Conservation (phyloP, 2,329 filamentous ascomycete species). For the Xylariomycetidae sp. region DNA sequence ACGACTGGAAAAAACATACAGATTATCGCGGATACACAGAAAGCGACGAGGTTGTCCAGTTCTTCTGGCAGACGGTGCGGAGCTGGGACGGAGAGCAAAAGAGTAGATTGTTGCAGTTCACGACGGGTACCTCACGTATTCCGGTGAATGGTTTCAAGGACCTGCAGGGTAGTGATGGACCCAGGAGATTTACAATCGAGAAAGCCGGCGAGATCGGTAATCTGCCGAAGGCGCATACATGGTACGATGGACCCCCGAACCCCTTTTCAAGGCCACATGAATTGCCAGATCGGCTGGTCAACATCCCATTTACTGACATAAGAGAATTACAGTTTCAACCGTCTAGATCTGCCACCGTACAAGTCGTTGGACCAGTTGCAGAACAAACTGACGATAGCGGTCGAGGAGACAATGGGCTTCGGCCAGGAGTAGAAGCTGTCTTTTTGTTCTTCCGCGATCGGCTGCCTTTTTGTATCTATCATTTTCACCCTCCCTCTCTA, state of each 20-base stretch:
- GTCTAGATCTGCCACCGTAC: slow-evolving; percentile 89
- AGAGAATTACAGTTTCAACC: slow-evolving; percentile 71
- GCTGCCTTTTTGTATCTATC: too few relatives aligned
- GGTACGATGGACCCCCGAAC: slow-evolving; percentile 61
- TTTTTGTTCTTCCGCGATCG: too few relatives aligned
- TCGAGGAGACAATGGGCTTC: slow-evolving; percentile 98
- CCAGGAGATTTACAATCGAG: slow-evolving; percentile 93
- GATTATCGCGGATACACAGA: slow-evolving; percentile 99
- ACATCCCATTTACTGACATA: slow-evolving; percentile 14
- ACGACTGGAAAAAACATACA: slow-evolving; percentile 99
- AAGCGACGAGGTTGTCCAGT: slow-evolving; percentile 92
- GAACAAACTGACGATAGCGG: slow-evolving; percentile 89
- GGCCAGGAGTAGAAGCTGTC: slow-evolving; percentile 87
- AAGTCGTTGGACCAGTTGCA: slow-evolving; percentile 82
- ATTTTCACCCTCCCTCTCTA: too few relatives aligned
- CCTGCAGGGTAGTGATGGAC: slow-evolving; percentile 92
- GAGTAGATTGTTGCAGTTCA: slow-evolving; percentile 91
- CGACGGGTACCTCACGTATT: slow-evolving; percentile 94
- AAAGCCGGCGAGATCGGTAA: slow-evolving; percentile 90
- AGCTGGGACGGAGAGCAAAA: slow-evolving; percentile 99
- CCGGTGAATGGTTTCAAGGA: slow-evolving; percentile 99
- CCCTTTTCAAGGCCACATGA: slow-evolving; percentile 3
- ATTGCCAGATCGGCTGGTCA: neutral
- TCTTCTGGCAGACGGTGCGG: slow-evolving; percentile 98
- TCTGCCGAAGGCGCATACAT: slow-evolving; percentile 94